Evolutionary conservation across 1,284 basidiomycete genomes (phyloP), one percentile per base, ranked within the genome.

Genomic region (Athelia sp.): DNA sequence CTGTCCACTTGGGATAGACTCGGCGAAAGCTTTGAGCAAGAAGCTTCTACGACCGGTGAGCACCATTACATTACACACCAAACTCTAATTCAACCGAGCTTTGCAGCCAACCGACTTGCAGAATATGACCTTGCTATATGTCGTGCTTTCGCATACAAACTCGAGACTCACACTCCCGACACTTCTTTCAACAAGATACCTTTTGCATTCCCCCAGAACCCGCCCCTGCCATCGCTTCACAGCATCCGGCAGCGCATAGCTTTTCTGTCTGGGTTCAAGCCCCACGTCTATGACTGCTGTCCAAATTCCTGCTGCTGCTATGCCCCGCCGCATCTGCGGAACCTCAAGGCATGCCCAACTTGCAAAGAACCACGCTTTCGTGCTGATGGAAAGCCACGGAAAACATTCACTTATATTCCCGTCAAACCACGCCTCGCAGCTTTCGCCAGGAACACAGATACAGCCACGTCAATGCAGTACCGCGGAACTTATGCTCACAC

Each of bases 261-360:
- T 49, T 51, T 42, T 57, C 66, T 15, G 44, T n/a, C 65, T 2
- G 58, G 57, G 1, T 61, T 67, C 43, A 56, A 61, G 22, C 65
- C 66, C 10, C 45, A 57, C 4, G 24, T 51, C 0, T 68, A 66
- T 45, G 59, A 69, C 50, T 69, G 66, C 47, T 69, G 66, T 47
- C 22, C 58, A 10, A 64, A 65, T 40, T 67, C 63, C 1, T 70
- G 68, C 43, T 50, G 54, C 32, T 62, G 58, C 42, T 68, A 56
- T 52, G 54, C 56, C 2, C 65, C 63, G 1, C 56, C 62, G 0
- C 57, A 66, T 43, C 18, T 29, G 26, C 50, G 44, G 1, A 48
- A 55, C 2, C 40, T 53, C 0, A 43, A 43, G 1, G 2, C 26
- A 1, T 69, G 66, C 42, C 57, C 57, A 1, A 63, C 62, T 45